These are phyloP conservation scores for Oryza coarctata DNA, from an alignment of 176 grass and related monocot species.

Conservation along the genomic window DNA sequence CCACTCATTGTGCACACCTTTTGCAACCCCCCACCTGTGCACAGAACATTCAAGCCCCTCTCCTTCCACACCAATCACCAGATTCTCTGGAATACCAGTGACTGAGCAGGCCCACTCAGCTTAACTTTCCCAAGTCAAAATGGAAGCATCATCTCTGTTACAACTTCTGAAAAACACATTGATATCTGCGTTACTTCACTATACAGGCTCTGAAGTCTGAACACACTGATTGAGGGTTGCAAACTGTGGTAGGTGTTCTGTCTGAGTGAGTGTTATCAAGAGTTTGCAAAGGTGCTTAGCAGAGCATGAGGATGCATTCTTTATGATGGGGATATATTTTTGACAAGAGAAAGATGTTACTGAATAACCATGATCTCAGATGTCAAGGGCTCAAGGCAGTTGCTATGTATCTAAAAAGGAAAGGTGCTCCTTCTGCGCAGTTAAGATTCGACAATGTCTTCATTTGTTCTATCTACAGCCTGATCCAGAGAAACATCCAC, in stretches of 20 bases:
- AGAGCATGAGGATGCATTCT: slow-evolving; percentile 11
- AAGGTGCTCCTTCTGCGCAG: slow-evolving; percentile 1
- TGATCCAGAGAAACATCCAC: slow-evolving; percentile 42
- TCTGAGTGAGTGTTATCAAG: neutral
- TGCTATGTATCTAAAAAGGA: slow-evolving; percentile 20
- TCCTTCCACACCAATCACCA: slow-evolving; percentile 28
- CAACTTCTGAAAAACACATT: slow-evolving; percentile 15
- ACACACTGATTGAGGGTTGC: neutral
- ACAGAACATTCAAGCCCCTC: slow-evolving; percentile 34
- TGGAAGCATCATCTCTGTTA: slow-evolving; percentile 25
- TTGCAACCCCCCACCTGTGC: slow-evolving; percentile 24
- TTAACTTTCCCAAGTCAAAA: slow-evolving; percentile 44
- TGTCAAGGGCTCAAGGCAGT: neutral
- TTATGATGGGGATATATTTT: neutral
- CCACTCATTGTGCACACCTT: slow-evolving; percentile 44
- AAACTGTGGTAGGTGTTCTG: neutral
- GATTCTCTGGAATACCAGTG: slow-evolving; percentile 40
- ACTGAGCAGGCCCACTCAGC: slow-evolving; percentile 6
- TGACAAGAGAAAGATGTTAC: neutral
- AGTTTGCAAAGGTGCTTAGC: neutral
- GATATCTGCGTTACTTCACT: neutral
- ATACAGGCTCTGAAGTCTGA: slow-evolving; percentile 1
- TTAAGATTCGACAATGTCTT: slow-evolving; percentile 41
- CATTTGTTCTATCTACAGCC: slow-evolving; percentile 49
- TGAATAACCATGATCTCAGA: neutral